Percentiles rank a stretch among this genome's conserved stretches.
Conservation (phyloP, 306 rosid species). For the Cicer arietinum region DNA sequence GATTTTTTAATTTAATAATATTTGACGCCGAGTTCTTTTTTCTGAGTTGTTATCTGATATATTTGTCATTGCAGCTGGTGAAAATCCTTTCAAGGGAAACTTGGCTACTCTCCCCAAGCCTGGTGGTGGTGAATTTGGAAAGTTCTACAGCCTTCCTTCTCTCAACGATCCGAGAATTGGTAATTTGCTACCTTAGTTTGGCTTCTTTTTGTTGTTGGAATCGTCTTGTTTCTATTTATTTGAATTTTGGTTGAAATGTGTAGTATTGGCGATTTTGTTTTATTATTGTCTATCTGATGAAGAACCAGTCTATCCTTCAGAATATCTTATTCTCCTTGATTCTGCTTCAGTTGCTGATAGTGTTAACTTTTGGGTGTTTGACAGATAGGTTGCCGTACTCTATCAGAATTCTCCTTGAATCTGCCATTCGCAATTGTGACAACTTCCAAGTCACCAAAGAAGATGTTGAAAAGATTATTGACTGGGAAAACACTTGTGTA, state of each 20-base stretch:
- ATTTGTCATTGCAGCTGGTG: conserved; percentile 62
- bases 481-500: conserved; percentile 79
- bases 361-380: conserved; percentile 33
- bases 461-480: conserved; percentile 94
- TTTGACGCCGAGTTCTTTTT: conserved; percentile 11
- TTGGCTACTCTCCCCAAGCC: conserved; percentile 90
- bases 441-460: conserved; percentile 90
- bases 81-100: conserved; percentile 86
- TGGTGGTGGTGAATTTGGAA: conserved; percentile 96
- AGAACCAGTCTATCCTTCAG: not conserved
- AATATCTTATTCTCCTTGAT: conserved; percentile 11
- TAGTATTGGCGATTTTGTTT: conserved; percentile 3
- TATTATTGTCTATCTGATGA: conserved; percentile 5
- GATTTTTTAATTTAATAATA: not conserved
- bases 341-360: conserved; percentile 22
- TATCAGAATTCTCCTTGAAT: conserved; percentile 84
- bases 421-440: conserved; percentile 97
- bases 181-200: conserved; percentile 44
- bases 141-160: conserved; percentile 92
- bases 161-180: conserved; percentile 93
- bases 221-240: conserved; percentile 5
- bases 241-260: conserved; percentile 14
- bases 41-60: conserved; percentile 32
- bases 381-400: conserved; percentile 93
- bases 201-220: not conserved